Base-by-base conservation (phyloP, 768 basidiomycete species). In the Hypholoma fasciculare region DNA sequence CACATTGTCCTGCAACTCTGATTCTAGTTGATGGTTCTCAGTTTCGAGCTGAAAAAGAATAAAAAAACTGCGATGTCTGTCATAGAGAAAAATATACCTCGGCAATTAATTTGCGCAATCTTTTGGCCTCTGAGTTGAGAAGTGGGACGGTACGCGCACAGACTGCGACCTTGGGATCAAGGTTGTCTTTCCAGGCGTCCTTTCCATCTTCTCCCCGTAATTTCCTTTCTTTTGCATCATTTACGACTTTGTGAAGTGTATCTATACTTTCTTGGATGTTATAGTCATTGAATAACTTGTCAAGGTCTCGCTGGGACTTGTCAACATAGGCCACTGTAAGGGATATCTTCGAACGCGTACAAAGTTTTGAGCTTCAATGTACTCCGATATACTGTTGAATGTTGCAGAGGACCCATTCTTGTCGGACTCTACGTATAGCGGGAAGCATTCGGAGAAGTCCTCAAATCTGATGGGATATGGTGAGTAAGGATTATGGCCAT, bases 251-350 rank as follows among this genome's bases (percentile, higher is more conserved):
- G 59, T 92, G 89, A 12, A 93, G 76, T 3, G 77, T 78, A 67
- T 93, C 90, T 34, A 92, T 81, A 61, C 83, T 87, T 46, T 87
- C 84, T 61, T 83, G 82, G 1, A 89, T 84, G 51, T 82, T 77
- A 64, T 88, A 87, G 54, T 87, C 81, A 27, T 77, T 82, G 68
- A 91, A 87, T n/a, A 92, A 61, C 38, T 84, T 81, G 52, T 91
- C 87, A 40, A 88, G 78, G 59, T 86, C 83, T 38, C 82, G 80
- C 89, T 91, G 17, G 34, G 16, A 13, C 14, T 2, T 20, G 7
- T 2, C 16, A 55, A 44, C 20, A 30, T 42, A 58, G 37, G 27
- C 57, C 52, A 48, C 13, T 13, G 57, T 55, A 52, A 2, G 63
- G 71, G 54, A 37, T 13, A 20, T 27, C 7, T 39, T 13, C 38